Conservation (phyloP, 805 yeast species). For the Brettanomyces naardenensis region DNA sequence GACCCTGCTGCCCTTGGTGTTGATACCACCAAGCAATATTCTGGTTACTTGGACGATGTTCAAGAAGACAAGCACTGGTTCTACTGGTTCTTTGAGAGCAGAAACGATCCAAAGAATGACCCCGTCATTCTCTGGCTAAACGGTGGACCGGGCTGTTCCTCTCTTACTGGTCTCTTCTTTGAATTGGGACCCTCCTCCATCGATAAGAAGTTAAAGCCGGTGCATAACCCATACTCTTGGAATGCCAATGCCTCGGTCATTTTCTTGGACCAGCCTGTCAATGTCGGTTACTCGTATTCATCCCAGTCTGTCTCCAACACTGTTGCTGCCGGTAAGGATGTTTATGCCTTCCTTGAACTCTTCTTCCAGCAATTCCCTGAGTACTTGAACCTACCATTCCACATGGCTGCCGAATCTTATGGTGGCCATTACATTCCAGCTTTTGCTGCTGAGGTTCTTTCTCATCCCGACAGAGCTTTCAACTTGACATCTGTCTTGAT, state of each 20-base stretch:
- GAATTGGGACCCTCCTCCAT: conserved; percentile 88
- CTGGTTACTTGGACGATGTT: conserved; percentile 64
- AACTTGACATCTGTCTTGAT: conserved; percentile 74
- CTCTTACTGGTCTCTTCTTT: conserved; percentile 81
- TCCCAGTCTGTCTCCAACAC: conserved; percentile 55
- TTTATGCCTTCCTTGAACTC: conserved; percentile 71
- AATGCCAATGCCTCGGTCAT: conserved; percentile 84
- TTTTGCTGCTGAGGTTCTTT: conserved; percentile 49
- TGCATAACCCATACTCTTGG: conserved; percentile 81
- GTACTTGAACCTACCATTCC: conserved; percentile 50
- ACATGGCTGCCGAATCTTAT: conserved; percentile 79
- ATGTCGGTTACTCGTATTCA: conserved; percentile 86
- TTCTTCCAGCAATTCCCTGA: conserved; percentile 83
- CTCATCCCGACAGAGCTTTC: conserved; percentile 47
- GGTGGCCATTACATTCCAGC: conserved; percentile 81
- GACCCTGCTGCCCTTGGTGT: conserved; percentile 44
- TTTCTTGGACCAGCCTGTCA: conserved; percentile 90
- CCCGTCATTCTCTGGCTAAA: conserved; percentile 85
- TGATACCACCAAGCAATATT: conserved; percentile 60
- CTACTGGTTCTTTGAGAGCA: conserved; percentile 89
- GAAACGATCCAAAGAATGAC: conserved; percentile 79
- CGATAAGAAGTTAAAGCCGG: conserved; percentile 56
- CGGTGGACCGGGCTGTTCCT: conserved; percentile 96
- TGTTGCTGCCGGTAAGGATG: conserved; percentile 81
- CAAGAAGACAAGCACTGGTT: conserved; percentile 79